These are phyloP conservation scores for apple (Malus domestica) DNA, from an alignment of 306 rosid genomes.

Conservation along the genomic window DNA sequence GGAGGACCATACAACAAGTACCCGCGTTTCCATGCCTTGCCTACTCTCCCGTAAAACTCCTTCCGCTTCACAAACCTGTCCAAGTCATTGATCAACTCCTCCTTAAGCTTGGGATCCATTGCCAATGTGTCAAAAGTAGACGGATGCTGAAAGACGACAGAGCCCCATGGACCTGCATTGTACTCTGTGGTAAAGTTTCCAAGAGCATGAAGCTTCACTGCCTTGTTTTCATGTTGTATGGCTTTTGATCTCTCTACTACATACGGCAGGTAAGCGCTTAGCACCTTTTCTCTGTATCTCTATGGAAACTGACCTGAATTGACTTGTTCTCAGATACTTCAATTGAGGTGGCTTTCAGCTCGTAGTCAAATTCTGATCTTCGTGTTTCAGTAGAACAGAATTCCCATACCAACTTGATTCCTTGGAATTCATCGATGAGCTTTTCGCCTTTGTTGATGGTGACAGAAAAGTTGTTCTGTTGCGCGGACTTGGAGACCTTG, in stretches of 20 bases:
- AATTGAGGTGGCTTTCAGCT: not conserved
- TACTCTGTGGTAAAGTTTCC: not conserved
- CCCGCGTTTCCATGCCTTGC: constrained; percentile 58
- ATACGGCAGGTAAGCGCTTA: constrained; percentile 28
- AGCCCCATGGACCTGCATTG: constrained; percentile 11
- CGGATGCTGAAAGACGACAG: constrained; percentile 29
- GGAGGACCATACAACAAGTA: constrained; percentile 56
- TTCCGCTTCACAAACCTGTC: constrained; percentile 32
- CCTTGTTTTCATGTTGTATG: constrained; percentile 18
- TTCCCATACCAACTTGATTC: constrained; percentile 30
- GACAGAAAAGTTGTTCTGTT: constrained; percentile 16
- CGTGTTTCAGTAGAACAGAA: constrained; percentile 6
- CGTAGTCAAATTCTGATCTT: not conserved
- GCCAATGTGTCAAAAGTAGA: constrained; percentile 40
- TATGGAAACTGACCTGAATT: constrained; percentile 25
- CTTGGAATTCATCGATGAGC: constrained; percentile 28
- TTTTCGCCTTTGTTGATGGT: constrained; percentile 30
- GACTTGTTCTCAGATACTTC: not conserved
- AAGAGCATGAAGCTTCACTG: constrained; percentile 25
- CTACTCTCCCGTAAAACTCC: constrained; percentile 35
- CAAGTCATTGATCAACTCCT: constrained; percentile 36
- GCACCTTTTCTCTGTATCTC: constrained; percentile 27
- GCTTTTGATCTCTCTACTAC: constrained; percentile 30
- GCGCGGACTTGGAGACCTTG: constrained; percentile 18
- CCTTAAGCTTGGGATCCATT: constrained; percentile 32